A percentile compares a stretch with the other conserved stretches of the same genome.
phyloP scores from a whole-genome alignment of 495 filamentous ascomycete genomes.

The Glutinoglossum americanum region DNA sequence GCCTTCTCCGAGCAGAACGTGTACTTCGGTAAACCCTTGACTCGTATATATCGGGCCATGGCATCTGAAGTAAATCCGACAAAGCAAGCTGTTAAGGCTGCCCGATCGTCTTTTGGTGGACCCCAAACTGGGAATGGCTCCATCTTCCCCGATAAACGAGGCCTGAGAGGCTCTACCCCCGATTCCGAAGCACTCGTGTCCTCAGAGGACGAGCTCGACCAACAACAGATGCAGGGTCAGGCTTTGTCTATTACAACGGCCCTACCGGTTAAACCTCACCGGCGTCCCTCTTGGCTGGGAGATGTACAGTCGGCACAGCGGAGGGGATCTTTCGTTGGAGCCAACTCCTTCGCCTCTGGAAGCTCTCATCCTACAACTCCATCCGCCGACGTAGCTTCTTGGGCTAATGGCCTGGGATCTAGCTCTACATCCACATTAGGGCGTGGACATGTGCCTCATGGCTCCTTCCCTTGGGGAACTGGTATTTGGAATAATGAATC shows the following conservation, averaged over 20 bases:
- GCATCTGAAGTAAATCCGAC: background rate
- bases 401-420: constrained; percentile 33
- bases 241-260: constrained; percentile 15
- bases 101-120: background rate
- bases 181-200: constrained; percentile 85
- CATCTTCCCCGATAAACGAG: constrained; percentile 45
- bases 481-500: constrained; percentile 58
- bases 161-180: constrained; percentile 57
- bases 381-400: constrained; percentile 44
- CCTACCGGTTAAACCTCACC: constrained; percentile 16
- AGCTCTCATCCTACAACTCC: constrained; percentile 57
- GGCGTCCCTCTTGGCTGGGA: constrained; percentile 33
- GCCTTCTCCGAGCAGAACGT: background rate
- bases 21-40: background rate
- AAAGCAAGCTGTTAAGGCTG: background rate
- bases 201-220: constrained; percentile 70
- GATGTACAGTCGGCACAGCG: constrained; percentile 25
- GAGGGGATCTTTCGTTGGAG: constrained; percentile 26
- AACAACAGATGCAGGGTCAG: constrained; percentile 23
- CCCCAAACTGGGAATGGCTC: constrained; percentile 26
- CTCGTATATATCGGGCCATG: background rate
- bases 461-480: constrained; percentile 50
- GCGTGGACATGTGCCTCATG: constrained; percentile 17
- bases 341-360: constrained; percentile 46
- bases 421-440: constrained; percentile 34